A percentile compares a stretch with the other conserved stretches of the same genome.
Evolutionary conservation across 305 asterid genomes (phyloP).

Genomic region (Stenogyne calaminthoides): DNA sequence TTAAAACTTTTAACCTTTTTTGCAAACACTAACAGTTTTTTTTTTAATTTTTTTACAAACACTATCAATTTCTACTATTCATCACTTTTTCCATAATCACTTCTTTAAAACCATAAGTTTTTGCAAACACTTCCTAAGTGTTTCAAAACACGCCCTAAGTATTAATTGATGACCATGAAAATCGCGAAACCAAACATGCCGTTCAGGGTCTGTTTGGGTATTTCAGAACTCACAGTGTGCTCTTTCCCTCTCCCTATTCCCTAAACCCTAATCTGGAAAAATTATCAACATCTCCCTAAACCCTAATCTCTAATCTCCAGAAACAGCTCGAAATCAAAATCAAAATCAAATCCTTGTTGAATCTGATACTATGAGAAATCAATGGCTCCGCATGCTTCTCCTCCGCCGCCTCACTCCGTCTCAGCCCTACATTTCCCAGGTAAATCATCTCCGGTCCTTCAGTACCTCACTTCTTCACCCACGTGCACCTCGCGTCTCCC

Average conservation of each 20-base stretch:
- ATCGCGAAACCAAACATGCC: no score
- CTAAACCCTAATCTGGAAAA: conserved; percentile 39
- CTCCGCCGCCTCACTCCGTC: conserved; percentile 50
- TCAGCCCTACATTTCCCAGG: conserved; percentile 53
- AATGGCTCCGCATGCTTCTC: conserved; percentile 65
- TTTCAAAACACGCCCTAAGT: no score
- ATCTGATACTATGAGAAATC: conserved; percentile 62
- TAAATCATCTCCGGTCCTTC: conserved; percentile 43
- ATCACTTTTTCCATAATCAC: no score
- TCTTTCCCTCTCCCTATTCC: conserved; percentile 5
- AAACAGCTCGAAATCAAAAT: conserved; percentile 31
- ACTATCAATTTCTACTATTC: no score
- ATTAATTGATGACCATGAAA: no score
- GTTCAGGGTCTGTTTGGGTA: neutral
- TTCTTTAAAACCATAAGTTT: no score
- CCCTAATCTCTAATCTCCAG: conserved; percentile 7
- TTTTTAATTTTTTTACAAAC: no score
- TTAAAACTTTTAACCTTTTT: no score
- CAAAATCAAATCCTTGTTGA: neutral
- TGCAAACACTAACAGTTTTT: no score
- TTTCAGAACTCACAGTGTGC: neutral
- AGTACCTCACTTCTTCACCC: conserved; percentile 41
- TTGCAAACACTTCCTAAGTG: no score
- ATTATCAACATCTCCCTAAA: conserved; percentile 7
- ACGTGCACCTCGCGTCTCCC: conserved; percentile 43